A percentile compares a stretch with the other conserved stretches of the same genome.
phyloP scores from a whole-genome alignment of 176 grass and related monocot species.

The Olyra latifolia region DNA sequence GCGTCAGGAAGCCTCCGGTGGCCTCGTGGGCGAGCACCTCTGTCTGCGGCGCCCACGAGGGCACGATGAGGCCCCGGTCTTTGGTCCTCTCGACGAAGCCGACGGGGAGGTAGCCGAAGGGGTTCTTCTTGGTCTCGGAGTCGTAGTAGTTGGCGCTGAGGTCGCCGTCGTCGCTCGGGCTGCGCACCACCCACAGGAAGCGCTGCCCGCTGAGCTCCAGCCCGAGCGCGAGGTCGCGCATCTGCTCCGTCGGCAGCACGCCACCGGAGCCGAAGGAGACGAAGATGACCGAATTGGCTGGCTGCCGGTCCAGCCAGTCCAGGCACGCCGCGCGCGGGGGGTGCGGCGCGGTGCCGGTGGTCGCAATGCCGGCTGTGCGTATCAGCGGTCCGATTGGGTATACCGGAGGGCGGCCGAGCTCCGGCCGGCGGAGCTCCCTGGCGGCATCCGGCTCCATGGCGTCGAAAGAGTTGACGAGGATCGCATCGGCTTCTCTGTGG shows the following conservation, averaged over 20 bases:
- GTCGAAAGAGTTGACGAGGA: too few relatives aligned
- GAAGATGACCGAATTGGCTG: conserved; percentile 44
- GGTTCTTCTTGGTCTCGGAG: conserved; percentile 45
- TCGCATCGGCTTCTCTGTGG: too few relatives aligned
- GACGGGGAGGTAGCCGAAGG: conserved; percentile 28
- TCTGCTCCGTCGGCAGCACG: conserved; percentile 17
- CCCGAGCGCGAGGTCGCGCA: conserved; percentile 54
- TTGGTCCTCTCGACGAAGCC: conserved; percentile 31
- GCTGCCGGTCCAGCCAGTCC: too few relatives aligned
- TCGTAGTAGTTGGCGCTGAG: conserved; percentile 49
- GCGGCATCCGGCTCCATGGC: too few relatives aligned
- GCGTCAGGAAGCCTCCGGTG: conserved; percentile 53
- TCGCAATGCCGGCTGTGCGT: too few relatives aligned
- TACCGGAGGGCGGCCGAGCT: too few relatives aligned
- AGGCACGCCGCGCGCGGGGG: too few relatives aligned
- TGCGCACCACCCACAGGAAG: conserved; percentile 69
- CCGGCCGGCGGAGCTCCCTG: too few relatives aligned
- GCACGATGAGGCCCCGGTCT: conserved; percentile 32
- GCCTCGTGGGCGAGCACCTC: conserved; percentile 42
- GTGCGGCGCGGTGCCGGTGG: too few relatives aligned
- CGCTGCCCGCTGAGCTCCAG: conserved; percentile 54
- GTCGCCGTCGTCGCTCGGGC: conserved; percentile 40
- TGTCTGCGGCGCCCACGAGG: conserved; percentile 45
- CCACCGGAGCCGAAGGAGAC: conserved; percentile 65
- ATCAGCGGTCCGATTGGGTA: too few relatives aligned